Percentiles rank a stretch among this genome's conserved stretches.
phyloP scores from a whole-genome alignment of 2,329 filamentous ascomycete species.

The Clonostachys rhizophaga region DNA sequence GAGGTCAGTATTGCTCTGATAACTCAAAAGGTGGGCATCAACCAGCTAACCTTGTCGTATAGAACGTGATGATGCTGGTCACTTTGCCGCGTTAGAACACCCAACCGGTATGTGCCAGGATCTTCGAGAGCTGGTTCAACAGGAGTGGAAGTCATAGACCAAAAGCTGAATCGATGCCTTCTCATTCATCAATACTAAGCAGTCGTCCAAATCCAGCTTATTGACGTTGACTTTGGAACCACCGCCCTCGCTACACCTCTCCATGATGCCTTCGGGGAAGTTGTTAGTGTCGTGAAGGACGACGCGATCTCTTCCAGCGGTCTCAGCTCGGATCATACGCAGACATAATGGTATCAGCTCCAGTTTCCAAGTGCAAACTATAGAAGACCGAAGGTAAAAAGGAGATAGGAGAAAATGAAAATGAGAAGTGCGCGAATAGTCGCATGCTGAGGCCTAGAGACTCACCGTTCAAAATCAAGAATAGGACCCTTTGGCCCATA shows the following conservation, averaged over 20 bases:
- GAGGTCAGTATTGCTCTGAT: constrained; percentile 3
- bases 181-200: constrained; percentile 27
- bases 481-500: constrained; percentile 63
- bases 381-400: too few species aligned
- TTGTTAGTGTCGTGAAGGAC: constrained; percentile 54
- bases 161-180: constrained; percentile 17
- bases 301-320: constrained; percentile 29
- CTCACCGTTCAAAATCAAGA: constrained; percentile 40
- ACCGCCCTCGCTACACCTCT: constrained; percentile 42
- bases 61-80: constrained; percentile 10
- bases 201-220: constrained; percentile 39
- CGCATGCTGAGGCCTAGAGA: too few species aligned
- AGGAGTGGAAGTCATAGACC: too few species aligned
- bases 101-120: constrained; percentile 3
- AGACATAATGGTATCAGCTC: constrained; percentile 3
- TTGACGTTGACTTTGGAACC: constrained; percentile 56
- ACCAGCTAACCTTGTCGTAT: neutral
- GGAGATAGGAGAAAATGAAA: too few species aligned
- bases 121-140: constrained; percentile 1
- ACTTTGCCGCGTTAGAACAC: constrained; percentile 10
- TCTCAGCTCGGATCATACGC: constrained; percentile 9
- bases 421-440: neutral
- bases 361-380: neutral
- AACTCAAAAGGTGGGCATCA: neutral
- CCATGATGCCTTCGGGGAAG: constrained; percentile 40